Evolutionary conservation across 129 eudicot species (phyloP).

Genomic region (Calendula officinalis): DNA sequence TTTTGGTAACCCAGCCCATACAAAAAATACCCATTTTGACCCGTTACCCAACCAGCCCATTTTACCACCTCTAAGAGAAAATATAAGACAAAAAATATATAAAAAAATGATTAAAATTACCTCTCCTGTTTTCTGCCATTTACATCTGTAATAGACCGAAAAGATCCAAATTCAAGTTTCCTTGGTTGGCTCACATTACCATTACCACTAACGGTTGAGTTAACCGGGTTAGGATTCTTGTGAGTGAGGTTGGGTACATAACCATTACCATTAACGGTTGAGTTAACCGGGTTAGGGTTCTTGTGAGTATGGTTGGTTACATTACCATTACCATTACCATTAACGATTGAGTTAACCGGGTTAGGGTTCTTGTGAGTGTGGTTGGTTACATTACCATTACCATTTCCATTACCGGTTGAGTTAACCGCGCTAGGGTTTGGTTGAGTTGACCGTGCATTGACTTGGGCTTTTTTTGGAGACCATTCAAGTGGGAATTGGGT

Average conservation of each 20-base stretch:
- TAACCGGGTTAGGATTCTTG: constrained; percentile 16
- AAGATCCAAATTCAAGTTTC: constrained; percentile 62
- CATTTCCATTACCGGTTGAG: constrained; percentile 5
- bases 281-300: too few species aligned
- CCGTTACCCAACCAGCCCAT: background rate
- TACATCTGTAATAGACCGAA: constrained; percentile 31
- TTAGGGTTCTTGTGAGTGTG: constrained; percentile 23
- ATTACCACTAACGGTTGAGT: constrained; percentile 25
- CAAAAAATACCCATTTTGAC: background rate
- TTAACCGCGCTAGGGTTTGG: too few species aligned
- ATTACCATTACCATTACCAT: constrained; percentile 20
- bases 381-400: constrained; percentile 22
- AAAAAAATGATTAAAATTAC: constrained; percentile 25
- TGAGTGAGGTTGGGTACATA: constrained; percentile 20
- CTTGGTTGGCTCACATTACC: constrained; percentile 18
- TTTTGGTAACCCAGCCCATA: background rate
- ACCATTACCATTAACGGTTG: constrained; percentile 24
- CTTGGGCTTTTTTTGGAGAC: background rate
- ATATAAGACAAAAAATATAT: background rate
- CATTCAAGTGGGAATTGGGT: constrained; percentile 16
- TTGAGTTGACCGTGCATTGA: too few species aligned
- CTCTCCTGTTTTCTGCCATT: constrained; percentile 32
- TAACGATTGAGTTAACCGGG: constrained; percentile 17
- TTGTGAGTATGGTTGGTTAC: constrained; percentile 2
- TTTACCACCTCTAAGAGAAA: constrained; percentile 5